A percentile compares a stretch with the other conserved stretches of the same genome.
phyloP scores from a whole-genome alignment of 2,329 filamentous ascomycete species.

The Fusarium caatingaense region DNA sequence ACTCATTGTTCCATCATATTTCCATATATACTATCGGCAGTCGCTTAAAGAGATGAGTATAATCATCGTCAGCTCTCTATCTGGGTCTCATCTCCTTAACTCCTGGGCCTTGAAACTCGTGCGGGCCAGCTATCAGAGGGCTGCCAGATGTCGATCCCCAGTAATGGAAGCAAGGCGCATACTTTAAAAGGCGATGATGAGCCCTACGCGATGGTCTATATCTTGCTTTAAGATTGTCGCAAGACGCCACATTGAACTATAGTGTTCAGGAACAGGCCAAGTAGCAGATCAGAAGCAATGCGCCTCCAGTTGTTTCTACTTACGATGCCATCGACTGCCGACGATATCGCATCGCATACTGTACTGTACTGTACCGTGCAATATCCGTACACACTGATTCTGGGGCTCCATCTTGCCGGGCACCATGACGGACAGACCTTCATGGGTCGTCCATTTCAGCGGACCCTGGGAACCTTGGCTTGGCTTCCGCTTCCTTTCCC shows the following conservation, averaged over 20 bases:
- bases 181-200: constrained; percentile 39
- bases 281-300: constrained; percentile 25
- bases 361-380: background rate
- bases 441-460: constrained; percentile 35
- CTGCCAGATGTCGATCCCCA: constrained; percentile 38
- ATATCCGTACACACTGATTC: background rate
- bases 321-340: background rate
- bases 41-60: constrained; percentile 7
- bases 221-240: constrained; percentile 31
- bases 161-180: constrained; percentile 35
- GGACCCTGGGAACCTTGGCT: constrained; percentile 27
- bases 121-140: constrained; percentile 35
- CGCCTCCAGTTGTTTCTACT: constrained; percentile 6
- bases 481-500: constrained; percentile 38
- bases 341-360: constrained; percentile 1
- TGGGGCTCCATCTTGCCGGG: constrained; percentile 22
- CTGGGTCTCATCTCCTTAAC: constrained; percentile 10
- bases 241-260: constrained; percentile 23
- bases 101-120: constrained; percentile 25
- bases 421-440: constrained; percentile 25
- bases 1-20: background rate
- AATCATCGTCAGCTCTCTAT: background rate
- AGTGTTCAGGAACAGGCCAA: constrained; percentile 20
- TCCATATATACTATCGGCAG: background rate
- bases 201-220: constrained; percentile 24